phyloP scores from a whole-genome alignment of 257 asterid genomes.

The Lycium ferocissimum region DNA sequence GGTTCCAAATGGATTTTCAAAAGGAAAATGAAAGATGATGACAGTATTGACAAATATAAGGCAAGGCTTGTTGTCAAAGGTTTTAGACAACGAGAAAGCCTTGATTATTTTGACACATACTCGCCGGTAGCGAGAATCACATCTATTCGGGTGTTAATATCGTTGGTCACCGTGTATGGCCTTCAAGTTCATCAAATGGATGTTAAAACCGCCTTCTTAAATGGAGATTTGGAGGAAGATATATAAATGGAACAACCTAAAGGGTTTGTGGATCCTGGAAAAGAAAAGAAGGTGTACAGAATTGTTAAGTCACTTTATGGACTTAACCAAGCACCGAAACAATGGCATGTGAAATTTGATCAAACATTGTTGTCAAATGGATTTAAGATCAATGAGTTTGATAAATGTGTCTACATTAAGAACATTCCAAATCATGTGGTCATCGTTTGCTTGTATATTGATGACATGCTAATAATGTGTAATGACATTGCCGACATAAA shows the following conservation, averaged over 20 bases:
- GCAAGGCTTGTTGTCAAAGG: no score
- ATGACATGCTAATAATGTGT: neutral
- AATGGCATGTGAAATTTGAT: neutral
- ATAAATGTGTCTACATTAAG: neutral
- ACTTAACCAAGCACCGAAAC: neutral
- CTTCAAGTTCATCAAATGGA: neutral
- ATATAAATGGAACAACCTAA: no score
- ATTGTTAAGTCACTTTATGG: no score
- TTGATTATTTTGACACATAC: no score
- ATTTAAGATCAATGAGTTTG: neutral
- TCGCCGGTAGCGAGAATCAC: no score
- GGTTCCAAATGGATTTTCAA: no score
- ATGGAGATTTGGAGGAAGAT: neutral
- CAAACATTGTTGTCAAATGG: neutral
- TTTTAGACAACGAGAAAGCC: no score
- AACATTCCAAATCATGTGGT: neutral
- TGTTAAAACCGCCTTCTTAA: no score
- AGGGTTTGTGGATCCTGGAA: neutral
- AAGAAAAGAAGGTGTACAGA: neutral
- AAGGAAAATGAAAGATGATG: no score
- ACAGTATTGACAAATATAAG: no score
- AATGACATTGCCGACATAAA: neutral
- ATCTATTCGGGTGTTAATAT: no score
- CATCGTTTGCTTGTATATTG: neutral
- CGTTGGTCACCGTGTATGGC: neutral